Evolutionary conservation across 306 rosid species (phyloP).

Genomic region (Albizia julibrissin): DNA sequence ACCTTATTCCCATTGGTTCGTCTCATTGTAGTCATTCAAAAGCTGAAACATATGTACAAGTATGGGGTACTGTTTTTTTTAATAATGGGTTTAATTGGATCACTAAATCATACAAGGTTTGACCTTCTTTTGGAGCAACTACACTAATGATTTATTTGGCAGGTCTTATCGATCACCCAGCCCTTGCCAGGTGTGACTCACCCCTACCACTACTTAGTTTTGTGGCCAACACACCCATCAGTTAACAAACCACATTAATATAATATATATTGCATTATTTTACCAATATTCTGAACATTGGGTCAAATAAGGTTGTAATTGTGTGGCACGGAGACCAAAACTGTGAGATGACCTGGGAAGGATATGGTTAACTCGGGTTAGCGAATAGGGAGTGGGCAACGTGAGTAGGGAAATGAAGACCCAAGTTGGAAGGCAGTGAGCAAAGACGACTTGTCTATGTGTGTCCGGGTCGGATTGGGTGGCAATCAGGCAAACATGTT

Average conservation of each 20-base stretch:
- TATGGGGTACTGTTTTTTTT: neutral
- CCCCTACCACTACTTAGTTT: neutral
- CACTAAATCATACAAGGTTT: neutral
- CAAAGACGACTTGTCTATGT: neutral
- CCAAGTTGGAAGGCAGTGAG: neutral
- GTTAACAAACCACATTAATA: neutral
- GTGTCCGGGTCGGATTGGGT: neutral
- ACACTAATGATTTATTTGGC: neutral
- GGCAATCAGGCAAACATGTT: neutral
- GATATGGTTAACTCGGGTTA: neutral
- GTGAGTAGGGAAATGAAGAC: neutral
- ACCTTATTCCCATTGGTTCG: neutral
- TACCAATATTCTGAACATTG: too few species aligned
- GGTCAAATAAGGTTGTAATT: neutral
- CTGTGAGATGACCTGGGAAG: neutral
- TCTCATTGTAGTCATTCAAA: neutral
- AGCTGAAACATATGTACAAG: neutral
- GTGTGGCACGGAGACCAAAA: neutral
- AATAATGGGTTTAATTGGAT: neutral
- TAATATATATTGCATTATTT: too few species aligned
- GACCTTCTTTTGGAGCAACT: neutral
- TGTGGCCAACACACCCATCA: neutral
- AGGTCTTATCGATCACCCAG: neutral
- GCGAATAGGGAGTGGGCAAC: neutral
- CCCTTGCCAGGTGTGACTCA: neutral